Evolutionary conservation across 2,329 filamentous ascomycete species (phyloP), one percentile per base, ranked within the genome.

Genomic region (Zymoseptoria pseudotritici): DNA sequence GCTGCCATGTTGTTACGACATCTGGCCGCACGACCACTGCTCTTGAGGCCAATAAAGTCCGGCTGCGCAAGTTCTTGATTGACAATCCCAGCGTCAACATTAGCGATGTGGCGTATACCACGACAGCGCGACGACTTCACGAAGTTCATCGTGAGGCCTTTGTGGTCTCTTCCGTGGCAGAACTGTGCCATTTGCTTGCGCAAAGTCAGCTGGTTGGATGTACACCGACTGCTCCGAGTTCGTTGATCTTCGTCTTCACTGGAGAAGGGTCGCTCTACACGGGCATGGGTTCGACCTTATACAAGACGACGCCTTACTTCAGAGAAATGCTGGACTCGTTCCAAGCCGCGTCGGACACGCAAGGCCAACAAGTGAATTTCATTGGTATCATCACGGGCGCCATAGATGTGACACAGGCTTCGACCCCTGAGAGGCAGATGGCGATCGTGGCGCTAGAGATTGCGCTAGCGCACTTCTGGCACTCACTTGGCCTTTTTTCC

Each of bases 31-130:
- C 78, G 29, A 67, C 68, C 5, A 53, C 58, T 1, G 75, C 79
- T 0, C 72, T 83, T n/a, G 70, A 73, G 58, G 78, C 78, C 58
- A 88, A 88, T 64, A 77, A 84, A 1, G 77, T 83, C 65, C 76
- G 76, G 21, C 76, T 87, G 1, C 74, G 85, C 7, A 69, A 72
- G 2, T 85, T 81, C 73, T 79, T 87, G 66, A 79, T 81, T 24
- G 77, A 81, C 50, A 77, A 81, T 82, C 4, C 78, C 79, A 1
- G 54, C 51, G 10, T n/a, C 1, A 80, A 83, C 0, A 70, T 88
- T 13, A 76, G 80, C 1, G 77, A 83, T 61, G 73, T 90, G 1
- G 82, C 86, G 0, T 90, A 89, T 72, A 87, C 85, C 0, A 86
- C 84, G 0, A 89, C 86, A 4, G 88, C 87, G 13, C 73, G 79